Base-by-base conservation (phyloP, 2,329 filamentous ascomycete genomes). In the Pestalotiopsis sp. region DNA sequence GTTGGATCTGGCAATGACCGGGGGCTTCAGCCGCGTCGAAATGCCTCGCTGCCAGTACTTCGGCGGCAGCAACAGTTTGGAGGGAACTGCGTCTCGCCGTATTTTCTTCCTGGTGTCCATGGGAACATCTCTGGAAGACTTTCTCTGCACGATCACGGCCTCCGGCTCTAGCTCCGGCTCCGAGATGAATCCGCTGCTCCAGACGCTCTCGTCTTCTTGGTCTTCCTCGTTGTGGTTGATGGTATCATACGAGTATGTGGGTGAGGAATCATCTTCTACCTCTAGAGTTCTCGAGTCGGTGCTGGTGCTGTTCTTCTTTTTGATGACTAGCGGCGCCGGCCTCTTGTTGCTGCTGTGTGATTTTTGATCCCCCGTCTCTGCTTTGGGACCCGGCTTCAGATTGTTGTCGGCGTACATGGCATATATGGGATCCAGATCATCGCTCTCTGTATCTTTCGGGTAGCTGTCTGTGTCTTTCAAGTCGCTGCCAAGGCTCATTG, bases 1-100 rank as follows among this genome's bases (percentile, higher is more conserved):
- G 38, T 45, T 20, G 5, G 14, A 23, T 17, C 13, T 63, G 9
- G 20, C n/a, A 36, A 20, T 39, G 31, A 12, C 23, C 9, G 61
- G 61, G 3, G 61, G 61, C n/a, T 20, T 38, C 25, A 63, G 61
- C 5, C 31, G 17, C 9, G 31, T 45, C 20, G 61, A 14, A 23
- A 63, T 39, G 9, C 61, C 61, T 13, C 61, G 20, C n/a, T 17
- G 23, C 57, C 57, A 59, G 38, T 63, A 63, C 6, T 63, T 63
- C 4, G 31, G 61, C 4, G 27, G 11, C 61, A 63, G 36, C 36
- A 63, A 41, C 13, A 63, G 17, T 23, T 36, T 59, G 27, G 17
- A 17, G 2, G 25, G 57, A 13, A 59, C 13, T 11, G 23, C 23
- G 3, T 59, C 23, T 17, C 11, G 7, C 25, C 57, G 25, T 27